Base-by-base conservation (phyloP, 331 rosid species). In the Pyrus hybrid region DNA sequence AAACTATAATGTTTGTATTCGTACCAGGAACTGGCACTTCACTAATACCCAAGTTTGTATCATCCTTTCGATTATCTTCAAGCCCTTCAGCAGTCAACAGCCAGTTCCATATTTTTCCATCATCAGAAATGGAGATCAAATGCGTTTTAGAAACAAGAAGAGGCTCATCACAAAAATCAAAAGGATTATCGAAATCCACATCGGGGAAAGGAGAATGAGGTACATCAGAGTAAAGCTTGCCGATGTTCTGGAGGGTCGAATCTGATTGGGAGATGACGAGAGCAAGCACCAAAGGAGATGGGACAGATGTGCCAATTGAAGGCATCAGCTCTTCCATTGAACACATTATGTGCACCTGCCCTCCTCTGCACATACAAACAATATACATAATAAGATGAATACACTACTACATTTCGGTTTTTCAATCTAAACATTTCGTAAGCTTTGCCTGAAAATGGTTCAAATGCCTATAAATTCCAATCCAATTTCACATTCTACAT, bases 81-180 rank as follows among this genome's bases (percentile, higher is more conserved):
- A 53, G 67, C 65, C 90, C 91, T 85, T 95, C 93, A 65, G 87
- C 84, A 76, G 96, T 91, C 86, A 89, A 80, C 68, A 92, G 90
- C 99, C 99, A 95, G 86, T 85, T 85, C 99, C 98, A 95, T 78
- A 95, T 73, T 85, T 92, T 95, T 41, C 98, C 99, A 83, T 95
- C 99, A 77, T 92, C 98, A 63, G 97, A 92, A 79, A 92, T 85
- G 80, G 98, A 95, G 80, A 95, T 81, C 90, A 91, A 83, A 79
- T 81, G 91, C 22, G 89, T 88, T 82, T 89, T 88, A 74, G 97
- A 88, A 86, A 89, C 80, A 63, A 72, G 71, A 77, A 57, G 75
- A 13, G 87, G 81, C 56, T 88, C 91, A 37, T 88, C 89, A 74
- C 77, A 87, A 64, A 86, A 89, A 80, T 95, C 94, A 91, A 92